phyloP scores from a whole-genome alignment of 495 filamentous ascomycete genomes.

The Clohesyomyces aquaticus region DNA sequence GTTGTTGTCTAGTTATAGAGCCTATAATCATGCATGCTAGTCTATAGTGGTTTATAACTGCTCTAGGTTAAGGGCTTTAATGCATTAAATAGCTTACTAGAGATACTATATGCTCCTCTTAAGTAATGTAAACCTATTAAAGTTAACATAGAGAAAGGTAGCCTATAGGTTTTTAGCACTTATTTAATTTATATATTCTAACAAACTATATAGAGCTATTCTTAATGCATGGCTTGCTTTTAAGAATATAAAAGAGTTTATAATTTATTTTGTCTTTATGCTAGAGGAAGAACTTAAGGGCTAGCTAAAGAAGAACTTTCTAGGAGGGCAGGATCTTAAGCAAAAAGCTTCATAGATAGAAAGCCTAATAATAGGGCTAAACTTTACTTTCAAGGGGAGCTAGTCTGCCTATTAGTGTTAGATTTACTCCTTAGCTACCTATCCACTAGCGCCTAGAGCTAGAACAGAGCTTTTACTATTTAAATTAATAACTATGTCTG shows the following conservation, averaged over 20 bases:
- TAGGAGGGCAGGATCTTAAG: background rate
- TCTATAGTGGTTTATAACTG: background rate
- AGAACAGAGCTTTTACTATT: slow-evolving; percentile 1
- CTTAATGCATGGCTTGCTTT: background rate
- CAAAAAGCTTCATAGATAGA: background rate
- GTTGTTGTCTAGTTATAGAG: background rate
- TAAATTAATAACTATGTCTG: slow-evolving; percentile 1
- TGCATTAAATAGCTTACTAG: background rate
- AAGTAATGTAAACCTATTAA: background rate
- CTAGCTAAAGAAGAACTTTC: background rate
- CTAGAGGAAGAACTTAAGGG: background rate
- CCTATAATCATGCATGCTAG: background rate
- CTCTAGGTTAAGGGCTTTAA: background rate
- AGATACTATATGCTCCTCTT: slow-evolving; percentile 1
- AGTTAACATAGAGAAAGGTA: slow-evolving; percentile 1
- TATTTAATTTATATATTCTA: background rate
- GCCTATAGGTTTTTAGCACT: background rate
- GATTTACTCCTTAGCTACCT: slow-evolving; percentile 1
- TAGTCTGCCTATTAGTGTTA: background rate
- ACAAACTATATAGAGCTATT: background rate
- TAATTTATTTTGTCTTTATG: background rate
- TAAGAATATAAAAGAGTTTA: background rate
- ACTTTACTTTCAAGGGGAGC: background rate
- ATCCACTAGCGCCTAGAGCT: background rate
- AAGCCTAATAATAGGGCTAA: background rate